A percentile compares a stretch with the other conserved stretches of the same genome.
Conservation (phyloP, 176 grass and related monocot genomes). For the Olyra latifolia region DNA sequence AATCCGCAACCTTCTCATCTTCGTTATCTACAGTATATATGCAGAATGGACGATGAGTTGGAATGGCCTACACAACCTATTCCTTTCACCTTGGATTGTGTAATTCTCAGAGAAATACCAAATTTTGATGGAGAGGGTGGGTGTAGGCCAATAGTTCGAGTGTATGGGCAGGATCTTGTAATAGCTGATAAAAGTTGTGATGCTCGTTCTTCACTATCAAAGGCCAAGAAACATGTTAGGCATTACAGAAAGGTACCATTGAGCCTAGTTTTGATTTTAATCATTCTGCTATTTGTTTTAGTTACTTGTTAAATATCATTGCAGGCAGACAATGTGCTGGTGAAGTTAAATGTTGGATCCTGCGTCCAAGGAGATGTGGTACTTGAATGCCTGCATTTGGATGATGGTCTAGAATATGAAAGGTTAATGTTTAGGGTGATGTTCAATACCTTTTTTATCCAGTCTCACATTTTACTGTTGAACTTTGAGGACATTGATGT, state of each 20-base stretch:
- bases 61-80: slow-evolving; percentile 55
- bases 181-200: slow-evolving; percentile 49
- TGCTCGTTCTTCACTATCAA: slow-evolving; percentile 46
- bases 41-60: slow-evolving; percentile 53
- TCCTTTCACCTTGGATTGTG: slow-evolving; percentile 85
- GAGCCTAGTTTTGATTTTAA: slow-evolving; percentile 1
- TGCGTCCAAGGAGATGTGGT: slow-evolving; percentile 87
- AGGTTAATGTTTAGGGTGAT: slow-evolving; percentile 84
- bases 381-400: slow-evolving; percentile 85
- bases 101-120: slow-evolving; percentile 82
- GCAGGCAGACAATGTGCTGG: slow-evolving; percentile 71
- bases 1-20: slow-evolving; percentile 86
- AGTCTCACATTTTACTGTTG: slow-evolving; percentile 80
- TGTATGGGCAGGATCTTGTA: slow-evolving; percentile 68
- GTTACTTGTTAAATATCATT: slow-evolving; percentile 60
- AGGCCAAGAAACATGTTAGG: slow-evolving; percentile 70
- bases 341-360: slow-evolving; percentile 90
- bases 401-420: slow-evolving; percentile 52
- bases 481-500: slow-evolving; percentile 79
- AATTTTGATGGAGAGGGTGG: slow-evolving; percentile 83
- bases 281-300: slow-evolving; percentile 42
- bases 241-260: slow-evolving; percentile 77
- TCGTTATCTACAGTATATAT: slow-evolving; percentile 86
- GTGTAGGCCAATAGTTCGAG: slow-evolving; percentile 72
- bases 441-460: slow-evolving; percentile 93